Evolutionary conservation across 306 rosid genomes (phyloP).

Genomic region (Malus asiatica): DNA sequence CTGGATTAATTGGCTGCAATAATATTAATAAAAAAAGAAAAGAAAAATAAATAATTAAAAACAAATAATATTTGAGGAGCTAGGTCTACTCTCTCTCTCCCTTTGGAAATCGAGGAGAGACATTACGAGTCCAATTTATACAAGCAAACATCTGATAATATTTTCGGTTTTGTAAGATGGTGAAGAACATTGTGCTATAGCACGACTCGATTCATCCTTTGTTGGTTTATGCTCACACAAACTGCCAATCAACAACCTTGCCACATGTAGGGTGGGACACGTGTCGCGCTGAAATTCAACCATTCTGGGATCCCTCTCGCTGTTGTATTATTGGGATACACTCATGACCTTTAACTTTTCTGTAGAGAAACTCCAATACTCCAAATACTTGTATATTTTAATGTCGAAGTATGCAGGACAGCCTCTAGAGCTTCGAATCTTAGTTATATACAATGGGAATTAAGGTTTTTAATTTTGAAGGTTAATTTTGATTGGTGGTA

Average conservation of each 20-base stretch:
- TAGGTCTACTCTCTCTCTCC: neutral
- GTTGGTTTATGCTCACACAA: too few relatives aligned
- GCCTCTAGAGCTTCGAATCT: too few relatives aligned
- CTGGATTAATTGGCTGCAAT: neutral
- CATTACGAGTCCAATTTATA: neutral
- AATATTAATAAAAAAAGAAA: neutral
- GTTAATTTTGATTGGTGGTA: too few relatives aligned
- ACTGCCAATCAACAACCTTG: too few relatives aligned
- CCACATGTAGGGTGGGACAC: neutral
- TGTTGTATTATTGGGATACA: neutral
- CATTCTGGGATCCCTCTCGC: neutral
- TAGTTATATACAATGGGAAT: too few relatives aligned
- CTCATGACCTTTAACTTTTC: neutral
- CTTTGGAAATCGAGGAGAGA: neutral
- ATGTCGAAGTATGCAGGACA: too few relatives aligned
- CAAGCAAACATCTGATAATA: neutral
- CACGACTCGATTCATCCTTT: constrained; percentile 4
- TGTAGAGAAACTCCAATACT: too few relatives aligned
- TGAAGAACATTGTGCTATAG: neutral
- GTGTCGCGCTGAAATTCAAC: neutral
- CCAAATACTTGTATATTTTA: too few relatives aligned
- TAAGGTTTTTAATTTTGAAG: too few relatives aligned
- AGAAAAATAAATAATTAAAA: neutral
- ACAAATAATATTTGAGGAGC: neutral
- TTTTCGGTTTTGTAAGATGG: neutral